Evolutionary conservation across 1,139 yeast species (phyloP), one percentile per base, ranked within the genome.

Genomic region (Kluyveromyces marxianus): DNA sequence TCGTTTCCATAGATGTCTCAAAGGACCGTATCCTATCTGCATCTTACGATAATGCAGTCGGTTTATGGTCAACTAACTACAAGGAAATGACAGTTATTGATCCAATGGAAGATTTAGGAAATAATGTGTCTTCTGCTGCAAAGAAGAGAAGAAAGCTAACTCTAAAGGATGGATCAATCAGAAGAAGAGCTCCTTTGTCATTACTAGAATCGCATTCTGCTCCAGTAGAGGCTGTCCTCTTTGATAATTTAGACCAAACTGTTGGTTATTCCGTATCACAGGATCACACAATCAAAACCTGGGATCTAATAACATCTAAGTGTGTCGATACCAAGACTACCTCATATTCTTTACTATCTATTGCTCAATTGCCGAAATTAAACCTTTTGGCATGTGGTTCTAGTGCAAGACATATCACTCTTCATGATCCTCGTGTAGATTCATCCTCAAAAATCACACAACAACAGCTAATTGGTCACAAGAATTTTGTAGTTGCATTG

Each of bases 211-310:
- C 94, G 25, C 97, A 92, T 63, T 65, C 77, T 25, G 88, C 82
- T 37, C 95, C 97, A 3, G 97, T 89, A 24, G 95, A 89, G 59
- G 95, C 77, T 35, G 85, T 87, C 21, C 72, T 78, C 21, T 88
- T 89, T 63, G 96, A 87, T 58, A 64, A 71, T 5, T 68, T 69
- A 30, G 97, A 92, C 63, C 54, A 75, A 37, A 76, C 94, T 0
- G 96, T 90, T 4, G 96, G 83, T 14, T 92, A 92, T 68, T 88
- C 97, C 0, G 96, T 86, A 1, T 85, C 97, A 3, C 97, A 89
- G 65, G 97, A 92, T 68, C 98, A 92, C 64, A 80, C 95, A 1
- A 80, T 92, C 53, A 85, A 86, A 59, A 92, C 98, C 0, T 92
- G 98, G 97, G 98, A 92, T 69, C 72, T 90, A 58, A 83, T 87